These are phyloP conservation scores for Xerocomellus intermedius DNA, from an alignment of 768 basidiomycete species.

Conservation along the genomic window DNA sequence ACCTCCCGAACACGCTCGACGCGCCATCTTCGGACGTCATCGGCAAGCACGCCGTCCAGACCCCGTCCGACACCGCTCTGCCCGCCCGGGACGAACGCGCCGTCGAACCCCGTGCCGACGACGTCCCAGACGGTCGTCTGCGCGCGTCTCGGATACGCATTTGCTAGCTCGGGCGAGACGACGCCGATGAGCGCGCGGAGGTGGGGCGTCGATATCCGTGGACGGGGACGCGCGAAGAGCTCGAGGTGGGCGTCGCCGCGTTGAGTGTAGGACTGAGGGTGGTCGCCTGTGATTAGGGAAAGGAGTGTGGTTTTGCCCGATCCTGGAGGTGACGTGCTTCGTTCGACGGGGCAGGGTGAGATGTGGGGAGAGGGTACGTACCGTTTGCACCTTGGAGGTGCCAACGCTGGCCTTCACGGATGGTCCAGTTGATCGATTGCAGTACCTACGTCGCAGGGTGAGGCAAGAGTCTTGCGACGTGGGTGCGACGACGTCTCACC, in stretches of 20 bases:
- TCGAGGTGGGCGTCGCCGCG: slow-evolving; percentile 40
- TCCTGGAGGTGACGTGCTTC: slow-evolving; percentile 40
- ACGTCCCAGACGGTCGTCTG: slow-evolving; percentile 74
- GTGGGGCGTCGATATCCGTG: slow-evolving; percentile 62
- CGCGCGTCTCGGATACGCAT: slow-evolving; percentile 80
- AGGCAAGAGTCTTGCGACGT: not conserved
- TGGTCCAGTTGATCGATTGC: slow-evolving; percentile 75
- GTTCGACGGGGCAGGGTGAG: not conserved
- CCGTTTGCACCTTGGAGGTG: slow-evolving; percentile 90
- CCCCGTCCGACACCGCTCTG: slow-evolving; percentile 47
- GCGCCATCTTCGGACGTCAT: slow-evolving; percentile 38
- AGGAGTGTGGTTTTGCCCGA: slow-evolving; percentile 95
- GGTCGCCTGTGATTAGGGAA: slow-evolving; percentile 87
- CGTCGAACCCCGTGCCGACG: slow-evolving; percentile 85
- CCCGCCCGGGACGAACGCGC: slow-evolving; percentile 64
- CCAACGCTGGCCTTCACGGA: slow-evolving; percentile 82
- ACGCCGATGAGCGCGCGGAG: slow-evolving; percentile 72
- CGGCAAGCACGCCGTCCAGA: slow-evolving; percentile 36
- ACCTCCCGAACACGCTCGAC: slow-evolving; percentile 51
- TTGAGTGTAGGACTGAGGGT: slow-evolving; percentile 91
- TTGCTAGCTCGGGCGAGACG: slow-evolving; percentile 85
- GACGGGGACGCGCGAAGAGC: slow-evolving; percentile 64
- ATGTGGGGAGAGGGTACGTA: slow-evolving; percentile 25
- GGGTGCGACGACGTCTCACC: slow-evolving; percentile 35
- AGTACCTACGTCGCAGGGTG: slow-evolving; percentile 53